phyloP scores from a whole-genome alignment of 768 basidiomycete species.

The Lentinus tigrinus region DNA sequence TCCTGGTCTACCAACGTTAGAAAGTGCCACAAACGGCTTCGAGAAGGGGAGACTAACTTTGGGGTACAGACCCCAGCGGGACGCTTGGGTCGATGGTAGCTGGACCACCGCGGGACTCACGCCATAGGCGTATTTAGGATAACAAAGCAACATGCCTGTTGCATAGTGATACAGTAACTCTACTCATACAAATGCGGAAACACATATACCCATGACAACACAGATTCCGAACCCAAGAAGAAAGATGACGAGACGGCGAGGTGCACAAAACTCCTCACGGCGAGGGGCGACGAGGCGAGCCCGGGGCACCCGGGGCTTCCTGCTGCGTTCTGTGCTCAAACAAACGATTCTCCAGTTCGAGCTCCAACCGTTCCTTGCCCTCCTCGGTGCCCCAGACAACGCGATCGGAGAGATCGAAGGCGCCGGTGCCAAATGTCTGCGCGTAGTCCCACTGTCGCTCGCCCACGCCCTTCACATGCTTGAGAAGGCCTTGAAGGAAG shows the following conservation, averaged over 20 bases:
- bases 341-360: slow-evolving; percentile 26
- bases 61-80: no score
- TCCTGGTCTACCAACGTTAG: no score
- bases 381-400: slow-evolving; percentile 24
- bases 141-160: no score
- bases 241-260: background rate
- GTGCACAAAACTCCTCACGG: background rate
- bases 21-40: no score
- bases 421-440: slow-evolving; percentile 15
- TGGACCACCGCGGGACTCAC: no score
- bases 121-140: no score
- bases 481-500: slow-evolving; percentile 33
- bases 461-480: slow-evolving; percentile 34
- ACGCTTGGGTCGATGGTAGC: no score
- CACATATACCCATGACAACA: no score
- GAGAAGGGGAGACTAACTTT: no score
- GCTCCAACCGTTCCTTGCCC: slow-evolving; percentile 26
- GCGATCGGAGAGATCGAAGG: slow-evolving; percentile 22
- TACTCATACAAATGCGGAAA: no score
- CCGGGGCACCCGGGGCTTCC: background rate
- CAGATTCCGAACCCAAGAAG: no score
- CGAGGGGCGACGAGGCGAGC: background rate
- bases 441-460: slow-evolving; percentile 30
- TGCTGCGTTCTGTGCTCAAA: slow-evolving; percentile 19
- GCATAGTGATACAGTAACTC: no score